Conservation (phyloP, 2,329 filamentous ascomycete genomes). For the Gremmenia infestans region DNA sequence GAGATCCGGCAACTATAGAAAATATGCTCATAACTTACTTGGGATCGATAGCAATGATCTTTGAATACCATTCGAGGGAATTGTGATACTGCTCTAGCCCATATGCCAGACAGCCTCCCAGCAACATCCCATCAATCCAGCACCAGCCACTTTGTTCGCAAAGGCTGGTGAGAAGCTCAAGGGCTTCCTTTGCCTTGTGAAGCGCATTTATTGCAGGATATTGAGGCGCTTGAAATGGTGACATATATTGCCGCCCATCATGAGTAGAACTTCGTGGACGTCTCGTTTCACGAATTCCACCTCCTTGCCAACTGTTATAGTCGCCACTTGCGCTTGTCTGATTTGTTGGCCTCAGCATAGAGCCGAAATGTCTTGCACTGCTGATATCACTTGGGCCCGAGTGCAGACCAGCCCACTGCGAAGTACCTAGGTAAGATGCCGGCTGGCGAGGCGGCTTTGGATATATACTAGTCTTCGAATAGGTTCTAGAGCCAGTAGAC, state of each 20-base stretch:
- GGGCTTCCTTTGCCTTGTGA: conserved; percentile 53
- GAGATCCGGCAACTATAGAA: background rate
- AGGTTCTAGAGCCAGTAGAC: conserved; percentile 30
- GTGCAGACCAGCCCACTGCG: conserved; percentile 15
- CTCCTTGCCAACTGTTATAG: conserved; percentile 13
- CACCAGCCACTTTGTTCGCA: conserved; percentile 78
- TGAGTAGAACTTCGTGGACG: conserved; percentile 14
- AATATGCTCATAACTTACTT: conserved; percentile 40
- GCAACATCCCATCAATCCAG: conserved; percentile 89
- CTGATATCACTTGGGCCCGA: conserved; percentile 1
- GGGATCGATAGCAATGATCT: conserved; percentile 51
- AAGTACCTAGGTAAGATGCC: conserved; percentile 18
- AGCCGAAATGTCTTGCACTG: background rate
- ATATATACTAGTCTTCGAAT: conserved; percentile 49
- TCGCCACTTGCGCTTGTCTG: conserved; percentile 2
- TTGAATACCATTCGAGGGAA: conserved; percentile 68
- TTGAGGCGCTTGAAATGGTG: conserved; percentile 20
- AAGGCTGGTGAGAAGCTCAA: conserved; percentile 67
- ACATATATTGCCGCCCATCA: conserved; percentile 26
- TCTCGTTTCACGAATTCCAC: conserved; percentile 9
- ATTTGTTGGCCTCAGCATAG: background rate
- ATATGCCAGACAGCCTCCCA: conserved; percentile 89
- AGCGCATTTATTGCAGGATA: conserved; percentile 15
- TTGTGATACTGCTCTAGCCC: conserved; percentile 80
- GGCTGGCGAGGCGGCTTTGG: conserved; percentile 40